Evolutionary conservation across 2,329 filamentous ascomycete species (phyloP).

Genomic region (Teratosphaeria gauchensis): DNA sequence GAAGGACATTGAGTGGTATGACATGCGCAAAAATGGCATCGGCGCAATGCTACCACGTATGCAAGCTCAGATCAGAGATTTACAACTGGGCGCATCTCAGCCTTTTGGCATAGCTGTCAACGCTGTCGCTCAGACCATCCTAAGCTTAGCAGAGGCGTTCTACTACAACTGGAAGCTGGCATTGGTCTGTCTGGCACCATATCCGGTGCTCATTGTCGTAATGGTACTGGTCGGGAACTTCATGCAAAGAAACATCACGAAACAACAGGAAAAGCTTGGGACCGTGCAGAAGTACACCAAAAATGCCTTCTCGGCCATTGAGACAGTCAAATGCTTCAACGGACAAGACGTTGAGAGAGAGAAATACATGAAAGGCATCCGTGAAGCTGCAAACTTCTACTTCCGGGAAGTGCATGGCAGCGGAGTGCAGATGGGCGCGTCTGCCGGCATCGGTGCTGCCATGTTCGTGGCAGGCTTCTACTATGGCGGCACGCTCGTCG

Average conservation of each 20-base stretch:
- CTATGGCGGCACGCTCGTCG: slow-evolving; percentile 67
- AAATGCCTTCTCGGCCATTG: slow-evolving; percentile 63
- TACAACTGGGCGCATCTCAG: slow-evolving; percentile 72
- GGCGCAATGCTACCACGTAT: slow-evolving; percentile 60
- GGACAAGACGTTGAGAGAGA: slow-evolving; percentile 59
- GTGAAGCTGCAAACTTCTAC: slow-evolving; percentile 53
- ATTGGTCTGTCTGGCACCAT: slow-evolving; percentile 62
- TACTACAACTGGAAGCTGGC: slow-evolving; percentile 78
- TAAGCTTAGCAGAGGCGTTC: slow-evolving; percentile 62
- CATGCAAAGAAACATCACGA: slow-evolving; percentile 56
- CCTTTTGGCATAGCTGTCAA: slow-evolving; percentile 62
- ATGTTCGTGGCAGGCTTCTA: slow-evolving; percentile 88
- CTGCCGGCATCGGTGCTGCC: slow-evolving; percentile 62
- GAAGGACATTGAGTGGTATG: slow-evolving; percentile 75
- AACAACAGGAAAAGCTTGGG: slow-evolving; percentile 58
- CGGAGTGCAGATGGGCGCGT: slow-evolving; percentile 61
- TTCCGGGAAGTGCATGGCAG: slow-evolving; percentile 58
- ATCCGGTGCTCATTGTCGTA: slow-evolving; percentile 56
- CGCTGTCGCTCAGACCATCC: slow-evolving; percentile 46
- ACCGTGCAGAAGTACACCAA: slow-evolving; percentile 62
- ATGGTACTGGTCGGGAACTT: slow-evolving; percentile 51
- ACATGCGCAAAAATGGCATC: slow-evolving; percentile 60
- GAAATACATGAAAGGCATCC: slow-evolving; percentile 52
- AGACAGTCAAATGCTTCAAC: slow-evolving; percentile 79
- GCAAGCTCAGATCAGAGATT: slow-evolving; percentile 72